Evolutionary conservation across 768 basidiomycete genomes (phyloP).

Genomic region (Suillus ampliporus): DNA sequence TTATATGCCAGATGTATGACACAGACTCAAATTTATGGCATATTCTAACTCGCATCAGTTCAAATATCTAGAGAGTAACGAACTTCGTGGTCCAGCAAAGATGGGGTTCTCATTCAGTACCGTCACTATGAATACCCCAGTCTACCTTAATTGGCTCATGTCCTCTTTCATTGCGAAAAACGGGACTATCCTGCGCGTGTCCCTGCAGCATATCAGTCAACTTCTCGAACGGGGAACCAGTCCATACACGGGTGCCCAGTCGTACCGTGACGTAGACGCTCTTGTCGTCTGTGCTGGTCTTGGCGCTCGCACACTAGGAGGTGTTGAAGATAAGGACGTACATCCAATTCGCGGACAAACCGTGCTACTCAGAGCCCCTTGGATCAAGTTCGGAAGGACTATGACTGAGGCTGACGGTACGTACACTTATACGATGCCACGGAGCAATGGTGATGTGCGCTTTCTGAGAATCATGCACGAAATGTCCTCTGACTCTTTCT

Average conservation of each 20-base stretch:
- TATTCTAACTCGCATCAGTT: conserved; percentile 31
- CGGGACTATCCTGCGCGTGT: conserved; percentile 62
- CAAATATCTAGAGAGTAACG: conserved; percentile 42
- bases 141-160: conserved; percentile 69
- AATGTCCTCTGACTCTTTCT: neutral
- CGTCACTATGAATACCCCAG: conserved; percentile 67
- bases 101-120: conserved; percentile 67
- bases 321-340: conserved; percentile 54
- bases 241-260: conserved; percentile 14
- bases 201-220: conserved; percentile 72
- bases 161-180: conserved; percentile 62
- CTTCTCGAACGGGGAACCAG: conserved; percentile 35
- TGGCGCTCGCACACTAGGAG: conserved; percentile 56
- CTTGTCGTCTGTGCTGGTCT: conserved; percentile 76
- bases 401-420: conserved; percentile 36
- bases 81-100: conserved; percentile 46
- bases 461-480: neutral
- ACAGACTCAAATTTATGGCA: conserved; percentile 10
- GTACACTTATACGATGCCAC: conserved; percentile 44
- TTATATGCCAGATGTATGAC: conserved; percentile 58
- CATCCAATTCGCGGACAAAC: conserved; percentile 56
- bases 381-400: conserved; percentile 47
- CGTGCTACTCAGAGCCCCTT: conserved; percentile 51
- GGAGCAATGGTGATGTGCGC: conserved; percentile 47
- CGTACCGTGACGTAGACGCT: conserved; percentile 44